Evolutionary conservation across 768 basidiomycete species (phyloP), one percentile per base, ranked within the genome.

Genomic region (Amanita pseudoporphyria): DNA sequence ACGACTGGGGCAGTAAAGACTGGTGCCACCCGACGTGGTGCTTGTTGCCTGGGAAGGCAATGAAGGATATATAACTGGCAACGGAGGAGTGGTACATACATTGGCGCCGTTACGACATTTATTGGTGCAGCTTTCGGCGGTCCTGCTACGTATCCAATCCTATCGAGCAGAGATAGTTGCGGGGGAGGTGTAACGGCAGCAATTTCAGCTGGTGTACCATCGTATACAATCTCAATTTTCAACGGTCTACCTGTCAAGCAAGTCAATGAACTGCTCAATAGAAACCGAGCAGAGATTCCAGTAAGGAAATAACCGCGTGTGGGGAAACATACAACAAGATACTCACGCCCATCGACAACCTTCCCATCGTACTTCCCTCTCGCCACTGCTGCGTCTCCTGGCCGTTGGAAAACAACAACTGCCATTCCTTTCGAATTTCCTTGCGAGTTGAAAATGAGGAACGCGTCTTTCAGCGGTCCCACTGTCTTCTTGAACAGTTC

Each of bases 291-390:
- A 37, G 41, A 71, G 73, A n/a, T n/a, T n/a, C n/a, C n/a, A n/a
- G n/a, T n/a, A n/a, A n/a, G n/a, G n/a, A n/a, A n/a, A n/a, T n/a
- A n/a, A n/a, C n/a, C n/a, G n/a, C n/a, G n/a, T n/a, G n/a, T n/a
- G n/a, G n/a, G n/a, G n/a, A n/a, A n/a, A n/a, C n/a, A n/a, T n/a
- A n/a, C n/a, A n/a, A n/a, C n/a, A n/a, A n/a, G n/a, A n/a, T n/a
- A n/a, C n/a, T 62, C 54, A 76, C 77, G 68, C 46, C 73, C 75
- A 58, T 89, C 87, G 18, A 89, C 78, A 45, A 86, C 75, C 65
- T 85, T 85, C 39, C 84, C 84, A 55, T 88, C 71, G 57, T 85
- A 89, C 64, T 84, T 87, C n/a, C n/a, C n/a, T n/a, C n/a, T n/a
- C n/a, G n/a, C n/a, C n/a, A n/a, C n/a, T n/a, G n/a, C n/a, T n/a